Base-by-base conservation (phyloP, 2,329 filamentous ascomycete species). In the Didymella exigua region DNA sequence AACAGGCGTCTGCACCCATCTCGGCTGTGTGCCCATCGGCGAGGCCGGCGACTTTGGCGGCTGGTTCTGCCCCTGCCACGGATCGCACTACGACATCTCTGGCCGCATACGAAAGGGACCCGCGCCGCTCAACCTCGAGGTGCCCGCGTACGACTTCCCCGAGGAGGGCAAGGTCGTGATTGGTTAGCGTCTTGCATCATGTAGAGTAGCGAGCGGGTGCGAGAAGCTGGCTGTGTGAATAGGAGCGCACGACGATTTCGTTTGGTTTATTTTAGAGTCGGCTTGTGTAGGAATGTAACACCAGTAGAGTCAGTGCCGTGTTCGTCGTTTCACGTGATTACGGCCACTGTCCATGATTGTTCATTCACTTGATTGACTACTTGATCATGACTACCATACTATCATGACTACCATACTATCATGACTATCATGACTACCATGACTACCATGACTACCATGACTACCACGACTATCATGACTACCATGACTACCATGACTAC, bases 41-140 rank as follows among this genome's bases (percentile, higher is more conserved):
- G 95, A 99, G 84, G 91, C 95, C 64, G 95, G 95, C 78, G 96
- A 99, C 81, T 99, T 84, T 74, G 95, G 95, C 77, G 95, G 95
- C 76, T 99, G 95, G 95, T 99, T 99, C 89, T 99, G 95, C 85
- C 95, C 95, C 66, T 99, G 95, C 90, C 95, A 99, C 86, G 95
- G 95, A 79, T 97, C 93, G 69, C 95, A 99, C 85, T 99, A 99
- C 87, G 95, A 99, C 78, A 98, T 99, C 79, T 98, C 93, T 63
- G 95, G 95, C 78, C 92, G 95, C 81, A 91, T 96, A 86, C 89
- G 95, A 84, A 97, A 91, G 86, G 95, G 95, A 66, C 95, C 95
- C 62, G 95, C 95, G 60, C 95, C 95, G 66, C 86, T 99, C 74
- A 99, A 99, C 85, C 87, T 99, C 76, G 95, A 98, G 83, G 87